Evolutionary conservation across 257 asterid genomes (phyloP).

Genomic region (Solanum stenotomum): DNA sequence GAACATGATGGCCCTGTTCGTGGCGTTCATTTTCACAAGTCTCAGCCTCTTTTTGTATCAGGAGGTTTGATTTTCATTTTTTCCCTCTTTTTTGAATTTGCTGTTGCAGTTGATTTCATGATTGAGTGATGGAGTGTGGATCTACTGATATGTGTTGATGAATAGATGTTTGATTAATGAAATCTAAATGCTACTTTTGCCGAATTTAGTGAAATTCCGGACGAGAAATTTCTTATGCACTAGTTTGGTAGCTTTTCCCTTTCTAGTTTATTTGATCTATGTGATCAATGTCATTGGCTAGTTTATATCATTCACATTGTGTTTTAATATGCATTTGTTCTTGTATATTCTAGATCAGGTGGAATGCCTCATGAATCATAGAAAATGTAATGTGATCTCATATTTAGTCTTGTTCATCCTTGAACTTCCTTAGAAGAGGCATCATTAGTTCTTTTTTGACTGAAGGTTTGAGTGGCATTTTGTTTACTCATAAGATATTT

Average conservation of each 20-base stretch:
- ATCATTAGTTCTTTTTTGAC: background rate
- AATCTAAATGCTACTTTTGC: background rate
- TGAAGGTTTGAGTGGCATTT: background rate
- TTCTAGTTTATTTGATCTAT: background rate
- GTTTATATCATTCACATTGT: background rate
- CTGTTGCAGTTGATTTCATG: background rate
- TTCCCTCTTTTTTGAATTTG: background rate
- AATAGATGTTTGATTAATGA: background rate
- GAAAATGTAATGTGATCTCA: conserved; percentile 3
- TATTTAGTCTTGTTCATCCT: background rate
- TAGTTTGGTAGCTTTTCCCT: background rate
- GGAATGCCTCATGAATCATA: background rate
- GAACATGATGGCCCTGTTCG: conserved; percentile 97
- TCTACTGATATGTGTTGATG: background rate
- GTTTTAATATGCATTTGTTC: background rate
- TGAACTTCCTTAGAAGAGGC: background rate
- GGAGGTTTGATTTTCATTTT: conserved; percentile 46
- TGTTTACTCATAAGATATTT: background rate
- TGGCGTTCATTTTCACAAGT: conserved; percentile 78
- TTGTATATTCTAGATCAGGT: background rate
- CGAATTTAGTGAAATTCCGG: background rate
- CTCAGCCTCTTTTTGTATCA: conserved; percentile 90
- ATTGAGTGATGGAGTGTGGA: background rate
- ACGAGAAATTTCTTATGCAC: background rate
- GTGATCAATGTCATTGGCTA: background rate